Conservation (phyloP, 345 rosid species). For the Limnanthes douglasii region DNA sequence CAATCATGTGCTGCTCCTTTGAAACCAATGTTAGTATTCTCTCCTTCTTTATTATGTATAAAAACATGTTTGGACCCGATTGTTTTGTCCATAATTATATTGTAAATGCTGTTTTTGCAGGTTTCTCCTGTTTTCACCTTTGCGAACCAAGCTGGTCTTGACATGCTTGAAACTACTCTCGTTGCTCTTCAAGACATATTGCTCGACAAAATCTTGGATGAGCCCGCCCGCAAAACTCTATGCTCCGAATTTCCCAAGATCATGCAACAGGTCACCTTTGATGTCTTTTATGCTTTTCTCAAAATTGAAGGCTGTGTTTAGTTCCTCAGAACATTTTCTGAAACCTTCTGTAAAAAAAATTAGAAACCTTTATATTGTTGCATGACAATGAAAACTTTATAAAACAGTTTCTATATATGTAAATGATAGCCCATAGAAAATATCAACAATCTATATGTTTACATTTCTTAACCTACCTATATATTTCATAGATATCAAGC, state of each 20-base stretch:
- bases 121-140: slow-evolving; percentile 71
- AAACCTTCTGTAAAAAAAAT: too few relatives aligned
- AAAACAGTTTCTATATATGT: too few relatives aligned
- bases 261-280: slow-evolving; percentile 66
- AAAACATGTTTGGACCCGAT: not conserved
- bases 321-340: not conserved
- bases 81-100: too few relatives aligned
- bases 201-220: slow-evolving; percentile 79
- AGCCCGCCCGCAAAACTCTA: slow-evolving; percentile 57
- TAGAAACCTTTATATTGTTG: too few relatives aligned
- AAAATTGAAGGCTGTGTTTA: too few relatives aligned
- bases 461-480: too few relatives aligned
- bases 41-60: not conserved
- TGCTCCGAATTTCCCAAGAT: slow-evolving; percentile 78
- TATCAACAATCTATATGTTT: too few relatives aligned
- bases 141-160: slow-evolving; percentile 90
- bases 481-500: too few relatives aligned
- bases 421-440: too few relatives aligned
- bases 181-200: slow-evolving; percentile 86
- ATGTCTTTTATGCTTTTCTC: not conserved
- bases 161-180: slow-evolving; percentile 93
- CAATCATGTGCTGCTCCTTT: slow-evolving; percentile 86
- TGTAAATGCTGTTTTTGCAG: slow-evolving; percentile 17
- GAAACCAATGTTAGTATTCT: slow-evolving; percentile 42
- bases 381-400: too few relatives aligned